These are phyloP conservation scores for Amaranthus hypochondriacus DNA, from an alignment of 148 eudicot species.

Conservation along the genomic window DNA sequence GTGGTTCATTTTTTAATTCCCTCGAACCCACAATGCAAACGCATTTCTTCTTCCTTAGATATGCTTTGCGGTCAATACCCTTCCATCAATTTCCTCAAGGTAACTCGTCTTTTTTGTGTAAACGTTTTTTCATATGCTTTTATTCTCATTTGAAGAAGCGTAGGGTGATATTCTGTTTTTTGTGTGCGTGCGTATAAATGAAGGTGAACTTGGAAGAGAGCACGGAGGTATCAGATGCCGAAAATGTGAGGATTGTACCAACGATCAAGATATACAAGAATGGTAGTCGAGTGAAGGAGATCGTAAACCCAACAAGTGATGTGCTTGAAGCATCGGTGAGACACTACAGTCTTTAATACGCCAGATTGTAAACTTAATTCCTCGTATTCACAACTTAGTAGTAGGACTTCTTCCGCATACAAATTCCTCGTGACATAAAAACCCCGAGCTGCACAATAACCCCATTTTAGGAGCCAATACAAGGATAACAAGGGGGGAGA, in stretches of 20 bases:
- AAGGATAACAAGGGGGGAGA: conserved; percentile 27
- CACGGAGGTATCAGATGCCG: conserved; percentile 48
- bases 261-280: conserved; percentile 83
- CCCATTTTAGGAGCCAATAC: conserved; percentile 24
- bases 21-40: conserved; percentile 50
- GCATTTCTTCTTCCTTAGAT: conserved; percentile 51
- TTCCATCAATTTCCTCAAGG: conserved; percentile 73
- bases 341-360: conserved; percentile 58
- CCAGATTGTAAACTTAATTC: conserved; percentile 7
- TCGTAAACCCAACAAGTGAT: conserved; percentile 65
- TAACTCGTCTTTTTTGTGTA: conserved; percentile 11
- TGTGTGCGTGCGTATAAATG: not conserved
- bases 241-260: conserved; percentile 64
- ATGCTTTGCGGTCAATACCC: conserved; percentile 59
- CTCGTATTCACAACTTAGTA: conserved; percentile 11
- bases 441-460: conserved; percentile 39
- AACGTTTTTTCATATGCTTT: not conserved
- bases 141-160: not conserved
- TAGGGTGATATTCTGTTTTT: not conserved
- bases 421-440: conserved; percentile 27
- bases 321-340: conserved; percentile 81
- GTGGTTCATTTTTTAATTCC: conserved; percentile 58
- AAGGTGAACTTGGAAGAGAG: conserved; percentile 77
- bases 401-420: conserved; percentile 5
- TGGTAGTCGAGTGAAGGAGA: conserved; percentile 68